Evolutionary conservation across 176 grass and related monocot species (phyloP).

Genomic region (Musa troglodytarum): DNA sequence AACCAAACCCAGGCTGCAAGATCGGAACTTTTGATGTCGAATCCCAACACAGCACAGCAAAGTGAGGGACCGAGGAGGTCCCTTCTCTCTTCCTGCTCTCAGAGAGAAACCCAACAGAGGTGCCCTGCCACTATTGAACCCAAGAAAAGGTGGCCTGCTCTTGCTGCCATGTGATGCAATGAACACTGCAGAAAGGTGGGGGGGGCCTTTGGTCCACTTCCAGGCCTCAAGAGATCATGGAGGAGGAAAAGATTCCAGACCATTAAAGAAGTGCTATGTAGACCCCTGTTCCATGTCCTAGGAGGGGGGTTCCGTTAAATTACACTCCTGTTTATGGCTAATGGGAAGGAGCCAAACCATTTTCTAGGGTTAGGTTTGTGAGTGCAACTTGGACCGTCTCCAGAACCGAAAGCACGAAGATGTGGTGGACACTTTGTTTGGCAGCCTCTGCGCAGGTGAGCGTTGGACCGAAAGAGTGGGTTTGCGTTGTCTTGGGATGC

Average conservation of each 20-base stretch:
- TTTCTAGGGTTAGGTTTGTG: too few relatives aligned
- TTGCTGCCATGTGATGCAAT: not conserved
- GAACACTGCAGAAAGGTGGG: not conserved
- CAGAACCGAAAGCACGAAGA: too few relatives aligned
- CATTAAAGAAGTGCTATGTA: not conserved
- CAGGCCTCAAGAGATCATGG: not conserved
- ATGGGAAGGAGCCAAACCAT: too few relatives aligned
- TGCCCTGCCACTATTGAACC: not conserved
- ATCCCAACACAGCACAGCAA: not conserved
- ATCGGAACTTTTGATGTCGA: not conserved
- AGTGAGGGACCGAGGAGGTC: not conserved
- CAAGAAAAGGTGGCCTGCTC: not conserved
- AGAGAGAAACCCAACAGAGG: not conserved
- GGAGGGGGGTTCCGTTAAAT: too few relatives aligned
- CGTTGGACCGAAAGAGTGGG: too few relatives aligned
- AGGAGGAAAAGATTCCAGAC: not conserved
- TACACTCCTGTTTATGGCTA: too few relatives aligned
- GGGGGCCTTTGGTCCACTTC: not conserved
- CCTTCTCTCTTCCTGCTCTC: not conserved
- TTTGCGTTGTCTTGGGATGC: too few relatives aligned
- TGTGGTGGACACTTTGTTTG: too few relatives aligned
- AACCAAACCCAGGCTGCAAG: not conserved
- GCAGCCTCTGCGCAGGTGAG: too few relatives aligned
- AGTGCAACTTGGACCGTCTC: too few relatives aligned
- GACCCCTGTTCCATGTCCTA: too few relatives aligned